Percentiles rank a stretch among this genome's conserved stretches.
These are phyloP conservation scores for Candida glaebosa DNA, from an alignment of 805 yeast genomes.

Conservation along the genomic window DNA sequence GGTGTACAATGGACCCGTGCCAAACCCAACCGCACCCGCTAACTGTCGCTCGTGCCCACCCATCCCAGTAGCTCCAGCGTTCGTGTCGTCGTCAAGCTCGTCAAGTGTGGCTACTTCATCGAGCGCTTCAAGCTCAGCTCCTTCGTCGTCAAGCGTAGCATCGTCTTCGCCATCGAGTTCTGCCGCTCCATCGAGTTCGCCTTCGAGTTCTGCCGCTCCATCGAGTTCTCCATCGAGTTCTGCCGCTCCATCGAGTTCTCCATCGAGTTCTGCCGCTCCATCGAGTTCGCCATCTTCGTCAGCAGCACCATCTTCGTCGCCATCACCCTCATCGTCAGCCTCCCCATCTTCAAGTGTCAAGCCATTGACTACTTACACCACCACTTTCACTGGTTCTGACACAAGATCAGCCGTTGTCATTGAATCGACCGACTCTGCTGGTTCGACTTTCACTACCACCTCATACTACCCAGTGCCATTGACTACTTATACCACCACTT, in stretches of 20 bases:
- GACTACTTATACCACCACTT: slow-evolving; percentile 6
- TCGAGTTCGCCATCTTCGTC: background rate
- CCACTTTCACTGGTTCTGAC: slow-evolving; percentile 14
- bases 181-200: background rate
- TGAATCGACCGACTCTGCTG: slow-evolving; percentile 15
- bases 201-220: slow-evolving; percentile 1
- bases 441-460: slow-evolving; percentile 13
- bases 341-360: background rate
- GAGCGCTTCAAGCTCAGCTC: background rate
- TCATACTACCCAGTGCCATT: slow-evolving; percentile 5
- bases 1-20: slow-evolving; percentile 1
- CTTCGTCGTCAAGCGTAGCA: background rate
- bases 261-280: background rate
- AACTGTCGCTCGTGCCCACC: slow-evolving; percentile 1
- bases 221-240: slow-evolving; percentile 1
- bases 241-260: background rate
- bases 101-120: background rate
- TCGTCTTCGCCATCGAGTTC: background rate
- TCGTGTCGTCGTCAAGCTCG: background rate
- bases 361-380: slow-evolving; percentile 10
- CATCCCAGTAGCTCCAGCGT: slow-evolving; percentile 2
- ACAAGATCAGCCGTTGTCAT: slow-evolving; percentile 15
- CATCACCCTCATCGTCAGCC: background rate
- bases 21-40: background rate
- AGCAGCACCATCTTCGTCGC: background rate